A percentile compares a stretch with the other conserved stretches of the same genome.
Conservation (phyloP, 352 stramenopile species). For the Halophytophthora batemanensis region DNA sequence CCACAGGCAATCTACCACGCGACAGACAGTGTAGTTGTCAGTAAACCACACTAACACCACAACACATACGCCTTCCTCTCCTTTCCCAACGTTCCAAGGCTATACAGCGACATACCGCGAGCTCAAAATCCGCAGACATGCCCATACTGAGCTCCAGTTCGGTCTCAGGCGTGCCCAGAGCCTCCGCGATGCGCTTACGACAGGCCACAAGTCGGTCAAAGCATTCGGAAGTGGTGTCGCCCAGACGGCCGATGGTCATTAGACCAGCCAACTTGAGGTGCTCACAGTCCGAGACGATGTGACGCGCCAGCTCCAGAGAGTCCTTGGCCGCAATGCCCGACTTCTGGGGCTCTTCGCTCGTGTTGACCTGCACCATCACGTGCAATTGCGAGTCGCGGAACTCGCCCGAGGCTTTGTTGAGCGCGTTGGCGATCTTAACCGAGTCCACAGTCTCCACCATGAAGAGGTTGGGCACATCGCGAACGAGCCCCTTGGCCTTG, state of each 20-base stretch:
- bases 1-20: constrained; percentile 88
- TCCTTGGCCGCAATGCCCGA: constrained; percentile 87
- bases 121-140: constrained; percentile 98
- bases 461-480: constrained; percentile 91
- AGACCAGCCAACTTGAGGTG: constrained; percentile 93
- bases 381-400: constrained; percentile 78
- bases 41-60: not conserved
- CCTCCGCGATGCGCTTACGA: constrained; percentile 63
- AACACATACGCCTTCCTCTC: not conserved
- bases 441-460: constrained; percentile 96
- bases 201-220: constrained; percentile 88
- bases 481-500: constrained; percentile 93
- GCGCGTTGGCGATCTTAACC: constrained; percentile 95
- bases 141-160: constrained; percentile 97
- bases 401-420: constrained; percentile 86
- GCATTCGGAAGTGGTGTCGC: constrained; percentile 88
- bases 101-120: constrained; percentile 60
- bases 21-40: constrained; percentile 2
- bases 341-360: constrained; percentile 97
- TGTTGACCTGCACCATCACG: constrained; percentile 98
- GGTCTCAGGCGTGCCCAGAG: constrained; percentile 53
- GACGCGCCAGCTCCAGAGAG: constrained; percentile 67
- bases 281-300: constrained; percentile 90
- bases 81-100: not conserved
- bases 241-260: constrained; percentile 98